These are phyloP conservation scores for Podila clonocystis DNA, from an alignment of 192 early-diverging fungal species.

Conservation along the genomic window DNA sequence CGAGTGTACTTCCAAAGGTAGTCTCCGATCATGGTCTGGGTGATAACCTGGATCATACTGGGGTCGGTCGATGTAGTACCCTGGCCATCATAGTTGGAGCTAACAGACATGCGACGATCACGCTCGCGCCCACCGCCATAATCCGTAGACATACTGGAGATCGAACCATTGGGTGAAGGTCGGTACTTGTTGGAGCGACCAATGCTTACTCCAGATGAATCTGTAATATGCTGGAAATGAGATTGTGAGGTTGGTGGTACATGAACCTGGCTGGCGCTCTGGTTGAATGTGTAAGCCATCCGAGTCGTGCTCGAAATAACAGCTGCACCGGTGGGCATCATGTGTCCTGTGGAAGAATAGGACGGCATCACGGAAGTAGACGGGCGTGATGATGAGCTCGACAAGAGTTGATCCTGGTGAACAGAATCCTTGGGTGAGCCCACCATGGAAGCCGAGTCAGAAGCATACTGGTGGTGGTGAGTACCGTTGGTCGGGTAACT, in stretches of 20 bases:
- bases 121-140: constrained; percentile 19
- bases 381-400: constrained; percentile 19
- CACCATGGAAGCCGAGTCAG: background rate
- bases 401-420: constrained; percentile 1
- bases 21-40: constrained; percentile 85
- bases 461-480: background rate
- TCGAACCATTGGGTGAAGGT: constrained; percentile 40
- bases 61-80: constrained; percentile 54
- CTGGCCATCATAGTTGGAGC: constrained; percentile 38
- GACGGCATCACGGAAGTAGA: background rate
- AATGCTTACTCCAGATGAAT: constrained; percentile 45
- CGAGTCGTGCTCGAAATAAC: constrained; percentile 38
- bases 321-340: constrained; percentile 30
- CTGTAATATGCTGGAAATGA: constrained; percentile 37
- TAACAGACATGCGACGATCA: constrained; percentile 21
- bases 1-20: constrained; percentile 81
- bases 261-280: constrained; percentile 38
- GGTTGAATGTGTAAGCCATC: constrained; percentile 37
- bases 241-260: constrained; percentile 9
- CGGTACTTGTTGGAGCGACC: constrained; percentile 23
- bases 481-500: background rate
- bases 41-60: constrained; percentile 74
- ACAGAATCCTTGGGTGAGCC: background rate
- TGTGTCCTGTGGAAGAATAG: constrained; percentile 2
- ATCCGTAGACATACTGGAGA: constrained; percentile 46